These are phyloP conservation scores for Quercus glauca DNA, from an alignment of 306 rosid species.

Conservation along the genomic window DNA sequence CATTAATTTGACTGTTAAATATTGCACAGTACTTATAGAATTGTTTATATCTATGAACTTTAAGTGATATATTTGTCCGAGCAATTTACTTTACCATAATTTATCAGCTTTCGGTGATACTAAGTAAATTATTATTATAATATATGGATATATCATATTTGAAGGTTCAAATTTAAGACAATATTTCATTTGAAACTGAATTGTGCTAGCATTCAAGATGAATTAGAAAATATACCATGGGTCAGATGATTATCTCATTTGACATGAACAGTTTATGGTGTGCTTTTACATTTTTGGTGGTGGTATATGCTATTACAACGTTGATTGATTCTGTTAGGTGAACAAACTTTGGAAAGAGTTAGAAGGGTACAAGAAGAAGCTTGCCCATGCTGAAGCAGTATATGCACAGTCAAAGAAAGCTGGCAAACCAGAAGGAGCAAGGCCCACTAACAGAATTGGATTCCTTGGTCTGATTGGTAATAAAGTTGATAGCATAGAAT, in stretches of 20 bases:
- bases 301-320: constrained; percentile 2
- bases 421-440: constrained; percentile 69
- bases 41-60: not conserved
- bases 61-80: not conserved
- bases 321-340: constrained; percentile 46
- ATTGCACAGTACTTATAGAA: not conserved
- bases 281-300: not conserved
- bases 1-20: not conserved
- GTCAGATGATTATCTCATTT: not conserved
- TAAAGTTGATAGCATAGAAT: constrained; percentile 76
- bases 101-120: no score
- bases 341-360: constrained; percentile 63
- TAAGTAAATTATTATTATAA: not conserved
- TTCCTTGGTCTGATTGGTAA: constrained; percentile 71
- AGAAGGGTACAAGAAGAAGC: constrained; percentile 75
- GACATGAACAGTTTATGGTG: not conserved
- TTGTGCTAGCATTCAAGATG: not conserved
- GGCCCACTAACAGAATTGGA: constrained; percentile 77
- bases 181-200: not conserved
- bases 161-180: not conserved
- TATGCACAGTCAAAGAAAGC: constrained; percentile 49
- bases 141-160: not conserved
- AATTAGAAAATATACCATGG: not conserved
- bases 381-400: constrained; percentile 62
- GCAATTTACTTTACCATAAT: not conserved